Conservation (phyloP, 495 filamentous ascomycete species). For the Rostrohypoxylon terebratum region DNA sequence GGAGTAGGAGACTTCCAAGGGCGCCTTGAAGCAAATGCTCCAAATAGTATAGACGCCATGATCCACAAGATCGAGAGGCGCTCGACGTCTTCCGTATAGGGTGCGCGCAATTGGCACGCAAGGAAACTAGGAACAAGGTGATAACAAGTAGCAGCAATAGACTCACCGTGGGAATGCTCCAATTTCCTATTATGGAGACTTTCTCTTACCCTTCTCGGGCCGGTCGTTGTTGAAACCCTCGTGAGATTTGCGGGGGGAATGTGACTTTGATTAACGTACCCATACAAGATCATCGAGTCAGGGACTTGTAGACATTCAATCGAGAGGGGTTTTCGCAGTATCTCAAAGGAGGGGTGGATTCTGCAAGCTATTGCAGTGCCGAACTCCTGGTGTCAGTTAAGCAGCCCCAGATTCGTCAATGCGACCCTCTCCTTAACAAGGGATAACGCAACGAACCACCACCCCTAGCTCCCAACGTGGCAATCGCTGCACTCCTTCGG, state of each 20-base stretch:
- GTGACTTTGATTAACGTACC: conserved; percentile 51
- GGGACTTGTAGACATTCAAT: conserved; percentile 43
- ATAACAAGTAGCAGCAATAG: conserved; percentile 37
- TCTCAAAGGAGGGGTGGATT: conserved; percentile 37
- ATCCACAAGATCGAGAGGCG: conserved; percentile 33
- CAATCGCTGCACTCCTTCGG: conserved; percentile 46
- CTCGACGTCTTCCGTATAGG: conserved; percentile 25
- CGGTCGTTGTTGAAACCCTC: conserved; percentile 18
- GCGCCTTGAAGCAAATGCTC: conserved; percentile 44
- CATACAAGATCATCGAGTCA: conserved; percentile 45
- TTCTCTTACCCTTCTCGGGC: conserved; percentile 33
- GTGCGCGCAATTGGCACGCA: conserved; percentile 56
- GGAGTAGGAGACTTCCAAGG: conserved; percentile 44
- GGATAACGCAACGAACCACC: conserved; percentile 48
- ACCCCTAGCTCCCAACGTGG: conserved; percentile 47
- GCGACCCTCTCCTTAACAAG: conserved; percentile 46
- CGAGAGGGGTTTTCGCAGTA: conserved; percentile 36
- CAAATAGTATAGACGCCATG: conserved; percentile 44
- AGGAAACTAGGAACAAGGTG: conserved; percentile 51
- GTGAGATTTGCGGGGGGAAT: conserved; percentile 44
- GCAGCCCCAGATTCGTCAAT: conserved; percentile 35
- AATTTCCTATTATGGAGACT: conserved; percentile 44
- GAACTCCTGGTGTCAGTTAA: conserved; percentile 40
- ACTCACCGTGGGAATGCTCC: conserved; percentile 48
- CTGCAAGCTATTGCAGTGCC: conserved; percentile 42